These are phyloP conservation scores for Casaregolazyma suthepensis DNA, from an alignment of 1,139 yeast species.

Conservation along the genomic window DNA sequence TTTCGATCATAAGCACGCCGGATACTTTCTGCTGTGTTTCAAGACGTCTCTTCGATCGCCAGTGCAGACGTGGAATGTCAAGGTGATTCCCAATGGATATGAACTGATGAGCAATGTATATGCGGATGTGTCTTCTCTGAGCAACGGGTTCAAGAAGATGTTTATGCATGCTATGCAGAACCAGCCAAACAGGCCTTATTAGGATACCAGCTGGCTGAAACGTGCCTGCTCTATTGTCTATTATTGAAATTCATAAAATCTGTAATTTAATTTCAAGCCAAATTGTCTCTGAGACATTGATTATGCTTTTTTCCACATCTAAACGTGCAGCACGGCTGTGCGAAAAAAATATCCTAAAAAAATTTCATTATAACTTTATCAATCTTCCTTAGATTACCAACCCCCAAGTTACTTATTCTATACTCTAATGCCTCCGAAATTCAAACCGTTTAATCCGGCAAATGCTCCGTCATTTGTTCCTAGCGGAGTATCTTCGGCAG, in stretches of 20 bases:
- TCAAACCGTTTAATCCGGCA: conserved; percentile 15
- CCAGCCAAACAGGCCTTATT: neutral
- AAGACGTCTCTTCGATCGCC: conserved; percentile 69
- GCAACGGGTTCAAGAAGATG: conserved; percentile 84
- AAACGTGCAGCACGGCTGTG: neutral
- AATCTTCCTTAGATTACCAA: neutral
- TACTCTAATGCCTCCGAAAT: conserved; percentile 17
- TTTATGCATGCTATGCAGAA: conserved; percentile 8
- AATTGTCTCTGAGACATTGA: neutral
- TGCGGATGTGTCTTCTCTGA: conserved; percentile 78
- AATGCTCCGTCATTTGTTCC: conserved; percentile 10
- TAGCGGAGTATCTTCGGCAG: neutral
- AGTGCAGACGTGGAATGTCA: conserved; percentile 82
- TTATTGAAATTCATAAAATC: too few species aligned
- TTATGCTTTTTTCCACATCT: neutral
- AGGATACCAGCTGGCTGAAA: too few species aligned
- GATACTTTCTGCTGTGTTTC: conserved; percentile 82
- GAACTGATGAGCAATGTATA: conserved; percentile 72
- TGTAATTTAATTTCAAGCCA: neutral
- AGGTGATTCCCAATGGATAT: conserved; percentile 81
- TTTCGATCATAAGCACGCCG: conserved; percentile 85
- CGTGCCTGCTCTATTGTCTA: too few species aligned
- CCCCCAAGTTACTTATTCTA: neutral
- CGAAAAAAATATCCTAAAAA: neutral
- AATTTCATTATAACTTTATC: neutral